These are phyloP conservation scores for Bullera alba DNA, from an alignment of 768 basidiomycete species.

Conservation along the genomic window DNA sequence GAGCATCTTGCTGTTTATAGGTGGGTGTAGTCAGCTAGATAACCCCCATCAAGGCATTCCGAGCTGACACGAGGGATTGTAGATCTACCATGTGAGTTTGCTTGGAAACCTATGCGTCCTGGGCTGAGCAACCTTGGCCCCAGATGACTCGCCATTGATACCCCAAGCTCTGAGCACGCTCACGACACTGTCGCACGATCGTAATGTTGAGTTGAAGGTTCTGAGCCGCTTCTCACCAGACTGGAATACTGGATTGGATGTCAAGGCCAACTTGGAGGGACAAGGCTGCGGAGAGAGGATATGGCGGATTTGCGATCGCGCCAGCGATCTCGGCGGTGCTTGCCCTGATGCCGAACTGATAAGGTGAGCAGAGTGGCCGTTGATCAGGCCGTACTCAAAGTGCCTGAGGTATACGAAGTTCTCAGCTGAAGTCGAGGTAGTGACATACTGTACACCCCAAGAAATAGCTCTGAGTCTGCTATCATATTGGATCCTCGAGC, in stretches of 20 bases:
- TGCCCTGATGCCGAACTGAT: not conserved
- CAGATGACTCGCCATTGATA: not conserved
- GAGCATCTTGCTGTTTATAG: not conserved
- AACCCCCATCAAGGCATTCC: too few relatives aligned
- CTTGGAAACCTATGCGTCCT: slow-evolving; percentile 1
- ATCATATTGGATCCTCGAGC: not conserved
- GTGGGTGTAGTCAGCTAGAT: too few relatives aligned
- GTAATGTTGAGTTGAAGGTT: slow-evolving; percentile 1
- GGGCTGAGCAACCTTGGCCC: not conserved
- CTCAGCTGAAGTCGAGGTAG: too few relatives aligned
- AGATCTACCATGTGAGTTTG: slow-evolving; percentile 12
- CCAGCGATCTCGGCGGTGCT: not conserved
- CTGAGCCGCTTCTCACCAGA: slow-evolving; percentile 9
- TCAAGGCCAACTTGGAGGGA: not conserved
- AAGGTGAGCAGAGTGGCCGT: slow-evolving; percentile 5
- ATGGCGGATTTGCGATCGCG: slow-evolving; percentile 11
- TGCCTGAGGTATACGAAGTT: slow-evolving; percentile 1
- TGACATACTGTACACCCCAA: not conserved
- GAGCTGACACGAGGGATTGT: too few relatives aligned
- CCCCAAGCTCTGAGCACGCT: not conserved
- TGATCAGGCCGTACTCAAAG: not conserved
- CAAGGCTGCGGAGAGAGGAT: slow-evolving; percentile 13
- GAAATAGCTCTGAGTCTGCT: not conserved
- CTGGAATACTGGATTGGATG: slow-evolving; percentile 1
- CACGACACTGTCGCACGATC: not conserved